Evolutionary conservation across 2,329 filamentous ascomycete genomes (phyloP), one percentile per base, ranked within the genome.

Genomic region (Mycosphaerella arachidis): DNA sequence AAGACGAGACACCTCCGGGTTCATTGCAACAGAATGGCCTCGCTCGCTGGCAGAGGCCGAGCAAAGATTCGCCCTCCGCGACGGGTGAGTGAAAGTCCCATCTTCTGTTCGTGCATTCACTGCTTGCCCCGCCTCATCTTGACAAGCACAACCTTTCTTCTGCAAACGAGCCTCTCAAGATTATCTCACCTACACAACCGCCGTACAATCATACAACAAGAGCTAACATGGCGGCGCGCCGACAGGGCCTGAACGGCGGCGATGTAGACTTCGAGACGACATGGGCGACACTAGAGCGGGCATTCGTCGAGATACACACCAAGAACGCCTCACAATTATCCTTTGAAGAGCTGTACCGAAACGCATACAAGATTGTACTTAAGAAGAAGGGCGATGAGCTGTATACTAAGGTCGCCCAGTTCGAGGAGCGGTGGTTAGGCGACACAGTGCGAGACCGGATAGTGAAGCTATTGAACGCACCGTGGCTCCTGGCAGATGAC

Each of bases 281-380:
- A 67, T 99, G 94, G 94, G 80, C 81, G 13, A 85, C 86, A 48
- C 84, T 99, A 7, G 82, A 86, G 50, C 83, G 86, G 52, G 92
- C 93, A 4, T 84, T 99, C 55, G 82, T 80, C 58, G 90, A 96
- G 71, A 97, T 99, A 54, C 92, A 97, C 77, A 89, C 86, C 59
- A 92, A 95, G 74, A 94, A 96, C 73, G 92, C 92, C 61, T 95
- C 92, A 9, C 82, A 84, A 16, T 84, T 99, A 2, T 96, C 92
- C 0, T 99, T 97, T 78, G 94, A 99, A 75, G 89, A 96, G 70
- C 84, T 99, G 0, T 99, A 99, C 77, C 89, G 94, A 59, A 90
- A 90, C 57, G 90, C 91, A 5, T 99, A 99, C 77, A 93, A 94
- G 74, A 90, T 97, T 20, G 93, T 97, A 0, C 78, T 97, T 37